Percentiles rank a stretch among this genome's conserved stretches.
These are phyloP conservation scores for Eleusine coracana DNA, from an alignment of 176 grass and related monocot genomes.

Conservation along the genomic window DNA sequence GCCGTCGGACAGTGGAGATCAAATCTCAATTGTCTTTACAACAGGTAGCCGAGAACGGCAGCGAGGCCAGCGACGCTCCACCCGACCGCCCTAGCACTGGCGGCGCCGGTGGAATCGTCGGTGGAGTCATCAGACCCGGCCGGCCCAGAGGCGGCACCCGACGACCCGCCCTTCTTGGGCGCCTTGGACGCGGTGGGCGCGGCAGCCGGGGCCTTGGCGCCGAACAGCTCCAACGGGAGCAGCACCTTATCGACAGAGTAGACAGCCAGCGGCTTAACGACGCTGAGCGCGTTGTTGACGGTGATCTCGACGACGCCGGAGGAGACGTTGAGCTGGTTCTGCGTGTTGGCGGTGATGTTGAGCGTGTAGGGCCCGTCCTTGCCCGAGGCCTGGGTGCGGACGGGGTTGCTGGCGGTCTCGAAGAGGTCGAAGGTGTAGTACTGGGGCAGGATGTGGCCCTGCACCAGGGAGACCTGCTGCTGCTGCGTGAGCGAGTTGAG, in stretches of 20 bases:
- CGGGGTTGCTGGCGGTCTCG: constrained; percentile 88
- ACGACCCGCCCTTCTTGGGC: constrained; percentile 46
- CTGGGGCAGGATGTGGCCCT: constrained; percentile 74
- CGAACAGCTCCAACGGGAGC: constrained; percentile 63
- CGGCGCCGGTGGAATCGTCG: constrained; percentile 12
- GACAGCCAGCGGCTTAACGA: constrained; percentile 55
- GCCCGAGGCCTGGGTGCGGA: constrained; percentile 85
- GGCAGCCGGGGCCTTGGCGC: constrained; percentile 62
- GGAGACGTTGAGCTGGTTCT: constrained; percentile 66
- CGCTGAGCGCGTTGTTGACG: constrained; percentile 56
- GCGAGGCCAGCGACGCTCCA: constrained; percentile 43
- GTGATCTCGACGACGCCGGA: constrained; percentile 55
- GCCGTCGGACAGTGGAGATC: not conserved
- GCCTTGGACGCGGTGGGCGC: constrained; percentile 49
- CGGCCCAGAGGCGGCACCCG: constrained; percentile 28
- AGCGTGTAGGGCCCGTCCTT: constrained; percentile 58
- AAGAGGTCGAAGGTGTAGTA: constrained; percentile 64
- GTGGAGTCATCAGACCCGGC: constrained; percentile 35
- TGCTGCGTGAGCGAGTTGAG: constrained; percentile 76
- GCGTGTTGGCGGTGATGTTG: constrained; percentile 63
- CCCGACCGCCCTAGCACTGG: constrained; percentile 27
- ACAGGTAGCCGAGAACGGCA: constrained; percentile 41
- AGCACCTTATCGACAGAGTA: constrained; percentile 85
- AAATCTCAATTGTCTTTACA: constrained; percentile 32
- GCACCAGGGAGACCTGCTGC: constrained; percentile 84